These are phyloP conservation scores for Boletellus sp. DNA, from an alignment of 768 basidiomycete genomes.

Conservation along the genomic window DNA sequence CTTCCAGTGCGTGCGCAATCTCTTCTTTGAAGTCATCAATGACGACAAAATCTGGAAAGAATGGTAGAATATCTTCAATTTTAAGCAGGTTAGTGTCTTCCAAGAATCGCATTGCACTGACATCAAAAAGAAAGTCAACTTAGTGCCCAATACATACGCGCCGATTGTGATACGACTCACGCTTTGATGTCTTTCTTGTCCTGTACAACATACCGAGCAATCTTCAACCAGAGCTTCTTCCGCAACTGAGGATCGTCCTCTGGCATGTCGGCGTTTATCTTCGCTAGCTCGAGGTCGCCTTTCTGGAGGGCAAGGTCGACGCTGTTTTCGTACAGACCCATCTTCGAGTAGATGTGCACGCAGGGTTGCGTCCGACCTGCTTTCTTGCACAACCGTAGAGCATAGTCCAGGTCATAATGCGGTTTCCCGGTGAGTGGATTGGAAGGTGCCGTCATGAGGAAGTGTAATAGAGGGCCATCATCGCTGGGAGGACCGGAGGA, in stretches of 20 bases:
- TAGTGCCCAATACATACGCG: not conserved
- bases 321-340: constrained; percentile 95
- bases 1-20: constrained; percentile 92
- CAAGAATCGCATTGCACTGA: constrained; percentile 93
- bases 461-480: constrained; percentile 75
- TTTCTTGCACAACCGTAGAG: constrained; percentile 85
- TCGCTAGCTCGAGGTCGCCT: constrained; percentile 93
- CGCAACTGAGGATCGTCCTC: constrained; percentile 82
- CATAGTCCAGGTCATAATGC: constrained; percentile 97
- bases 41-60: constrained; percentile 99
- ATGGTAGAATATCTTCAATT: constrained; percentile 97
- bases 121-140: constrained; percentile 3
- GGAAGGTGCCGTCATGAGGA: constrained; percentile 76
- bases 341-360: constrained; percentile 95
- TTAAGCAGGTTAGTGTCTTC: constrained; percentile 93
- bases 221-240: constrained; percentile 97
- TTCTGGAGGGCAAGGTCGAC: constrained; percentile 93
- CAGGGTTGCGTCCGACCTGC: constrained; percentile 80
- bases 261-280: constrained; percentile 91
- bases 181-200: constrained; percentile 98
- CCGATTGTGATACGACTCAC: constrained; percentile 49
- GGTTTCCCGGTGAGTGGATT: constrained; percentile 82
- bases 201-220: constrained; percentile 97
- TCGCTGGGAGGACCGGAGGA: constrained; percentile 49
- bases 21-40: constrained; percentile 99